A percentile compares a stretch with the other conserved stretches of the same genome.
Evolutionary conservation across 352 stramenopile genomes (phyloP).

Genomic region (Nothophytophthora sp.): DNA sequence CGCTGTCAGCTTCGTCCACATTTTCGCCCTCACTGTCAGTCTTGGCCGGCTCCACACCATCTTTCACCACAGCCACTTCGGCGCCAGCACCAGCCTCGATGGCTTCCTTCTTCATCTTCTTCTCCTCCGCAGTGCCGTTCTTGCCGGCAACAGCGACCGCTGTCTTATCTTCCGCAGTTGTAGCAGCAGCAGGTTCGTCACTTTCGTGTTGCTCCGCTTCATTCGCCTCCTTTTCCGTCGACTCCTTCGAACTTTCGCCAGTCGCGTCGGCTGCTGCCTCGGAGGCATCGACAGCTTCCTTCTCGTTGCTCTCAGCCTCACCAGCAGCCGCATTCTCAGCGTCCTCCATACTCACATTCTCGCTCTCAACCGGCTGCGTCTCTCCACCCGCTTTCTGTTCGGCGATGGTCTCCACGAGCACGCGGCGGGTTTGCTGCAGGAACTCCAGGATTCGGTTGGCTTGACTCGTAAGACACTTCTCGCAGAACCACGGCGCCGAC

Average conservation of each 20-base stretch:
- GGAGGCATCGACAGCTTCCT: background rate
- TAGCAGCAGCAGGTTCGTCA: no score
- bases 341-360: constrained; percentile 8
- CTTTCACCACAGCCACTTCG: background rate
- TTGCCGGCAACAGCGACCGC: no score
- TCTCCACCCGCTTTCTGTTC: constrained; percentile 15
- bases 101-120: constrained; percentile 23
- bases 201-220: no score
- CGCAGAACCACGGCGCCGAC: constrained; percentile 45
- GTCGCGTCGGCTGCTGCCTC: background rate
- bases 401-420: constrained; percentile 42
- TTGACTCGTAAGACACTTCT: constrained; percentile 53
- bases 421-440: constrained; percentile 59
- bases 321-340: constrained; percentile 1
- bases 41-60: background rate
- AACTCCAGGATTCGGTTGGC: constrained; percentile 66
- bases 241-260: no score
- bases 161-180: no score
- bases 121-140: constrained; percentile 18
- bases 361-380: background rate
- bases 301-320: constrained; percentile 7
- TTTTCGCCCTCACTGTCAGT: background rate
- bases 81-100: constrained; percentile 9
- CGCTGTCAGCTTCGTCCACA: background rate
- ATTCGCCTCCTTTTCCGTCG: no score